Conservation (phyloP, 202 grass and related monocot species). For the Panicum virgatum region DNA sequence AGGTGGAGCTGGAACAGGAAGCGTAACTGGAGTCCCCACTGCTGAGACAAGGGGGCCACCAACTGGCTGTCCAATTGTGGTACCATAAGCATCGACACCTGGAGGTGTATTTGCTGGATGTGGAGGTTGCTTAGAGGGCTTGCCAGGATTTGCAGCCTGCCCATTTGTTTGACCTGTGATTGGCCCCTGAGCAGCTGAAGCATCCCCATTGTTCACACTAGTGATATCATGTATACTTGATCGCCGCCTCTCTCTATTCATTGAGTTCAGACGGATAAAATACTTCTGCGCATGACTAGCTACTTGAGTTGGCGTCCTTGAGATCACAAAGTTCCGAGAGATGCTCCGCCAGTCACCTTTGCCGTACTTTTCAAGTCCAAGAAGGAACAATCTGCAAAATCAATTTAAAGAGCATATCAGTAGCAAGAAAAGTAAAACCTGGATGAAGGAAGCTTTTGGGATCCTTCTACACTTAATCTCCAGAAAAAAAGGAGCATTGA, state of each 20-base stretch:
- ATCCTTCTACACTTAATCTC: not conserved
- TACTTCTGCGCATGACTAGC: conserved; percentile 98
- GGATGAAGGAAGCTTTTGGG: not conserved
- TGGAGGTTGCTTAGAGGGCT: conserved; percentile 57
- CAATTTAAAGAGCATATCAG: conserved; percentile 18
- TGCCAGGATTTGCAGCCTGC: conserved; percentile 46
- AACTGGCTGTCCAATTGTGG: conserved; percentile 88
- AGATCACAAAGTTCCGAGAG: conserved; percentile 98
- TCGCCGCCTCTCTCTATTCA: conserved; percentile 92
- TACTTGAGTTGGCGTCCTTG: conserved; percentile 94
- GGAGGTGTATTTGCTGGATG: conserved; percentile 49
- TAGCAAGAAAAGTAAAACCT: not conserved
- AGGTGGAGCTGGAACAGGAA: conserved; percentile 61
- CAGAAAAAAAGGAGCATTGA: not conserved
- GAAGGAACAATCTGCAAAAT: conserved; percentile 80
- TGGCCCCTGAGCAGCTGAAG: conserved; percentile 52
- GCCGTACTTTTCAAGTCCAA: conserved; percentile 95
- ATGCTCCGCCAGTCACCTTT: conserved; percentile 99
- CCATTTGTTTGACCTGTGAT: conserved; percentile 82
- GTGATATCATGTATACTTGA: conserved; percentile 99
- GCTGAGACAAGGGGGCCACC: conserved; percentile 73
- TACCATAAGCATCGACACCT: conserved; percentile 55
- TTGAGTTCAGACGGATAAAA: conserved; percentile 91
- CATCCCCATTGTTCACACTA: conserved; percentile 63
- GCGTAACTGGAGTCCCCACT: conserved; percentile 76